Base-by-base conservation (phyloP, 192 early-diverging fungal species). In the Coemansia sp. region DNA sequence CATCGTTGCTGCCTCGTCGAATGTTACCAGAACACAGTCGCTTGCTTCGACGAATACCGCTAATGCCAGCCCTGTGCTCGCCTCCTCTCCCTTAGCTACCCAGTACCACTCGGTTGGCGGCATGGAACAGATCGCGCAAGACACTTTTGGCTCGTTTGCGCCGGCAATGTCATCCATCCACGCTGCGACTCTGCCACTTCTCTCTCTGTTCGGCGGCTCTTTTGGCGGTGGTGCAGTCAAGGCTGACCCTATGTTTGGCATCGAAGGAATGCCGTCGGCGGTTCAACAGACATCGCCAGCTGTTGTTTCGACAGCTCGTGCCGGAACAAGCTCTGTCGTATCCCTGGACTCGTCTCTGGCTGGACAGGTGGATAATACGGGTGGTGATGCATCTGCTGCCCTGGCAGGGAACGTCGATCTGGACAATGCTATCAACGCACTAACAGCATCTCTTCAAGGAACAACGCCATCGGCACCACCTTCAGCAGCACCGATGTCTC, bases 121-220 rank as follows among this genome's bases (percentile, higher is more conserved):
- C 2, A 79, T 79, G 77, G 77, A 79, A 14, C 70, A 79, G 61
- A 66, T 74, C 25, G 77, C 67, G 2, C 77, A 70, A 41, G 77
- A 79, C 36, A 73, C 77, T 2, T 79, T 67, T 61, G 77, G 77
- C 33, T 19, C 60, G n/a, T 20, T 61, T 28, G 10, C 66, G 7
- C 25, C 34, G 2, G 11, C 15, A 8, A 14, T 38, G 27, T 52
- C 53, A 25, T 42, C 61, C 4, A 64, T 70, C 67, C 57, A 55
- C 29, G 29, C 52, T 25, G 19, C 52, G 52, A 0, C 29, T 3
- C 28, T 54, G 6, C 30, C 52, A 30, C 27, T 54, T 17, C 52
- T 54, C 55, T 67, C 67, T 14, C 57, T 79, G 44, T 52, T 79
- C 1, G 50, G 22, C 53, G 37, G 56, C 4, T 30, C 68, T 41